A percentile compares a stretch with the other conserved stretches of the same genome.
phyloP scores from a whole-genome alignment of 148 eudicot genomes.

The Spergularia bocconei region DNA sequence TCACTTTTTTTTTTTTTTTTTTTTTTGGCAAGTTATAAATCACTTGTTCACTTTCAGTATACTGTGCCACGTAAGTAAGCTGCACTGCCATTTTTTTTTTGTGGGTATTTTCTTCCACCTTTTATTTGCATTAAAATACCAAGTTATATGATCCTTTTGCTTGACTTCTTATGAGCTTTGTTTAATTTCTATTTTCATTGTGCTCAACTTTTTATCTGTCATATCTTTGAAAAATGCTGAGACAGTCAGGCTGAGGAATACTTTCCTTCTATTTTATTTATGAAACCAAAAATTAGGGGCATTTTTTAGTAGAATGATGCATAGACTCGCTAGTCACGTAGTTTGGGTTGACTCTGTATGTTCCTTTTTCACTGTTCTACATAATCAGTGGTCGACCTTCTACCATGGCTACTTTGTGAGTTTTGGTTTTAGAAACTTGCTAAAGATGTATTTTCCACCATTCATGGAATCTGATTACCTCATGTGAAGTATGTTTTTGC shows the following conservation, averaged over 20 bases:
- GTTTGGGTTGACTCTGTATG: neutral
- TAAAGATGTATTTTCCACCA: neutral
- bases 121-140: neutral
- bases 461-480: neutral
- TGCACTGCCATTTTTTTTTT: neutral
- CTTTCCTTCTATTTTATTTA: neutral
- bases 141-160: neutral
- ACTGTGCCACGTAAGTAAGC: neutral
- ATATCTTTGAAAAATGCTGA: neutral
- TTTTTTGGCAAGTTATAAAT: neutral
- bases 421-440: neutral
- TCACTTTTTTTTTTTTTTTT: neutral
- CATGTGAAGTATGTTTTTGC: neutral
- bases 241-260: neutral
- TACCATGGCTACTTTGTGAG: neutral
- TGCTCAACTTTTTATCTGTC: neutral
- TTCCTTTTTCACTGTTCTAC: neutral
- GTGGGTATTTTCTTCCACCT: too few species aligned
- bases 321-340: neutral
- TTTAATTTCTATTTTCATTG: neutral
- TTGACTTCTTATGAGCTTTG: neutral
- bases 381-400: neutral
- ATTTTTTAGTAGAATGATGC: neutral
- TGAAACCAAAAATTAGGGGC: neutral
- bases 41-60: neutral